Percentiles rank a stretch among this genome's conserved stretches.
These are phyloP conservation scores for Pichia sp. DNA, from an alignment of 1,139 yeast species.

Conservation along the genomic window DNA sequence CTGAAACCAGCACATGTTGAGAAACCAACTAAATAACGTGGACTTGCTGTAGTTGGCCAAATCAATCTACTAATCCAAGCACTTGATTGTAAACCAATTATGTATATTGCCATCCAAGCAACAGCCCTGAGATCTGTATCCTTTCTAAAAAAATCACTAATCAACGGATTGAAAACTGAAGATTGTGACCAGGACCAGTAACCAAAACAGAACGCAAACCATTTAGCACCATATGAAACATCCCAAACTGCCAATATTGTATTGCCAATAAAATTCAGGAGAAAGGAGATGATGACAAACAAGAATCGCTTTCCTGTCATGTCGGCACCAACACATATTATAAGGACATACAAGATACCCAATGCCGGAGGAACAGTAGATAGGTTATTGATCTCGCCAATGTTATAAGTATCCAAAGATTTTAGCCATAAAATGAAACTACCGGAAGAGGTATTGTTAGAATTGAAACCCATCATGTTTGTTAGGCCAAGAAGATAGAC, in stretches of 20 bases:
- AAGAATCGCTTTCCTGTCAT: slow-evolving; percentile 43
- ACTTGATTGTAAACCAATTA: slow-evolving; percentile 40
- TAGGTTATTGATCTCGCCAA: slow-evolving; percentile 38
- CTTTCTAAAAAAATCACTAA: slow-evolving; percentile 42
- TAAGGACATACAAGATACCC: slow-evolving; percentile 45
- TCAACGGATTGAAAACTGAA: slow-evolving; percentile 43
- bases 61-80: slow-evolving; percentile 44
- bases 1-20: slow-evolving; percentile 32
- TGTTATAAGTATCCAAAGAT: slow-evolving; percentile 39
- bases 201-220: slow-evolving; percentile 47
- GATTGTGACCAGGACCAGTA: slow-evolving; percentile 47
- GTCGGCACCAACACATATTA: slow-evolving; percentile 48
- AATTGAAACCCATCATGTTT: slow-evolving; percentile 41
- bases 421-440: slow-evolving; percentile 52
- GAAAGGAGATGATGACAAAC: slow-evolving; percentile 41
- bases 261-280: slow-evolving; percentile 36
- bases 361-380: slow-evolving; percentile 49
- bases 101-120: slow-evolving; percentile 42
- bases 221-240: slow-evolving; percentile 42
- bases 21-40: slow-evolving; percentile 48
- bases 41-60: slow-evolving; percentile 52
- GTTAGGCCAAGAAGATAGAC: slow-evolving; percentile 41
- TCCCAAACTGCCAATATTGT: slow-evolving; percentile 45
- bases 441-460: slow-evolving; percentile 46
- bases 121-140: slow-evolving; percentile 44